These are phyloP conservation scores for Rhododendron vialii DNA, from an alignment of 148 eudicot species.

Conservation along the genomic window DNA sequence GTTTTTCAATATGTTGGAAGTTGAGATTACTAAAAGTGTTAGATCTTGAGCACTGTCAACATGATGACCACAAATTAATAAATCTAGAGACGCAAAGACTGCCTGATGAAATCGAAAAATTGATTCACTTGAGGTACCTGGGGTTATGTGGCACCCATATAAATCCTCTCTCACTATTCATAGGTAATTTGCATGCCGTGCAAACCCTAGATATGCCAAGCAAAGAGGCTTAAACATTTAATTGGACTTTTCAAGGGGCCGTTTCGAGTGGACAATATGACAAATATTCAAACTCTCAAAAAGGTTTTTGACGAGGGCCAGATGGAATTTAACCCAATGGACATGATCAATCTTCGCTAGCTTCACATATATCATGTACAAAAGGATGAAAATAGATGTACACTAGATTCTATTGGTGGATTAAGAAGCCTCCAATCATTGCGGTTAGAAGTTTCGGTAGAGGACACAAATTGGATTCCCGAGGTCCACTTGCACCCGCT, in stretches of 20 bases:
- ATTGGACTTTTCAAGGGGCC: background rate
- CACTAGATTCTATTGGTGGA: background rate
- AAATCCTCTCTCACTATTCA: background rate
- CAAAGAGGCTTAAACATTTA: background rate
- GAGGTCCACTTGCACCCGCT: background rate
- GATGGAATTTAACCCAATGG: background rate
- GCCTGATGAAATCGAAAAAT: background rate
- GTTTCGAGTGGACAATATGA: background rate
- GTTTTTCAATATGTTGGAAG: background rate
- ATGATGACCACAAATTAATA: accelerated
- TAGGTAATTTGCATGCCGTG: background rate
- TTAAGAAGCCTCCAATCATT: background rate
- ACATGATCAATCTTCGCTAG: background rate
- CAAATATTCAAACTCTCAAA: background rate
- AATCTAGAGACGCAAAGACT: background rate
- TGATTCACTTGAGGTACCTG: background rate
- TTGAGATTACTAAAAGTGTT: background rate
- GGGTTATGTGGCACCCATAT: background rate
- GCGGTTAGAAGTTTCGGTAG: too few species aligned
- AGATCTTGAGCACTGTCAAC: background rate
- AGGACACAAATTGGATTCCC: accelerated
- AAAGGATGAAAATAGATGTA: background rate
- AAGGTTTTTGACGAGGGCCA: background rate
- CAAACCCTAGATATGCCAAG: background rate
- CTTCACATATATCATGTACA: background rate